Evolutionary conservation across 345 rosid genomes (phyloP), one percentile per base, ranked within the genome.

Genomic region (Eucalyptus leucophloia): DNA sequence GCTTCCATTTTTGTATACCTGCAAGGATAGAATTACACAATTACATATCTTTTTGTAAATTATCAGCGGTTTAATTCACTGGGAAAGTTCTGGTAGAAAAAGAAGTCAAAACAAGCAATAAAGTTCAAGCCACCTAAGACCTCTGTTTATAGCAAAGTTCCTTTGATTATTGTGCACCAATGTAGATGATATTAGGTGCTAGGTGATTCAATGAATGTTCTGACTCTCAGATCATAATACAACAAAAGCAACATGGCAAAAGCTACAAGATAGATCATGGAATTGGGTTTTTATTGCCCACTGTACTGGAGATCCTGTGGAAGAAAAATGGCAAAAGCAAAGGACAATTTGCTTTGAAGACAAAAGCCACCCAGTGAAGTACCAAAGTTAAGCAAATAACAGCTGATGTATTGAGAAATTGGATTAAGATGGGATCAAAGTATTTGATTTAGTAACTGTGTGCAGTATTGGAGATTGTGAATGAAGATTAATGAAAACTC

Each of bases 1-100:
- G 95, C 89, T 89, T 95, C 99, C 96, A 98, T 69, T 87, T 94
- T 95, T 40, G 97, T 95, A 89, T 98, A 97, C 99, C 99, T 98
- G 87, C 82, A 80, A 34, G 69, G 28, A 26, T 49, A 14, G 34
- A 40, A 40, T 51, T 23, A 13, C 30, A 17, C 24, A 16, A 82
- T 45, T 12, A 30, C 40, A 69, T 47, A 23, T 67, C 58, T 26
- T 16, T 13, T 18, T 19, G 17, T 12, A 34, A 32, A 15, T 77
- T 30, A 51, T n/a, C 87, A 17, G 28, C 18, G 45, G 87, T 56
- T 49, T 49, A 28, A 32, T 62, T n/a, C 34, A 47, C 89, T 28
- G 26, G 69, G 49, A n/a, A 34, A 87, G 56, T 15, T 28, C 44
- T 32, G n/a, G 50, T 47, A 60, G 51, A 87, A 65, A 30, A 58